Base-by-base conservation (phyloP, 2,329 filamentous ascomycete genomes). In the Xylariaceae sp. region DNA sequence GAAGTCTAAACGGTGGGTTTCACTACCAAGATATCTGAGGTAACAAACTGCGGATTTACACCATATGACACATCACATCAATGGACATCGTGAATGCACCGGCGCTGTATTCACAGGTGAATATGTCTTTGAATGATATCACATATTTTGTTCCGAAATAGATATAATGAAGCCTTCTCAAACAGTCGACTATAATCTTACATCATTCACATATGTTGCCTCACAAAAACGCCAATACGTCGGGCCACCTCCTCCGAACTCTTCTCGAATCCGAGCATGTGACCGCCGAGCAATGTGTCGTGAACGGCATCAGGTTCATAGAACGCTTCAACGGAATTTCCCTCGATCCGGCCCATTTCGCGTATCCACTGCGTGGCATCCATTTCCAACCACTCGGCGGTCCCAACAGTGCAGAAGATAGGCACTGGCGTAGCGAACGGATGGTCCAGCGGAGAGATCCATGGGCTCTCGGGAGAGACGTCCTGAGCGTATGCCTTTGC, bases 351-450 rank as follows among this genome's bases (percentile, higher is more conserved):
- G 5, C 36, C n/a, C 63, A 64, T 65, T 48, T 62, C 59, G 17
- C 53, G 81, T 40, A 86, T 78, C 85, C 85, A 88, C 62, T 77
- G 82, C 27, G 77, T 75, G 9, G 62, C 63, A 7, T 69, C 68
- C 11, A 65, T 51, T 54, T 65, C 64, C 38, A 72, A 60, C 2
- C 71, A 60, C 53, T 65, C 62, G 6, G 51, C 54, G 0, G 43
- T 42, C 18, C 60, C 62, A 5, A 49, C 17, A 15, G 47, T 65
- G 11, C 57, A 54, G 14, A 62, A 50, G 12, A 64, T 51, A 3
- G 60, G 61, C 11, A 61, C 57, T 1, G 52, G 45, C 6, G 54
- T 58, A 2, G 46, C 32, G 44, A 65, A 64, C 4, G 61, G 52
- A 27, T 57, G 48, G 6, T 54, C 59, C 7, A 63, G 49, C 1